A percentile compares a stretch with the other conserved stretches of the same genome.
These are phyloP conservation scores for Parastagonospora avenae DNA, from an alignment of 2,329 filamentous ascomycete species.

Conservation along the genomic window DNA sequence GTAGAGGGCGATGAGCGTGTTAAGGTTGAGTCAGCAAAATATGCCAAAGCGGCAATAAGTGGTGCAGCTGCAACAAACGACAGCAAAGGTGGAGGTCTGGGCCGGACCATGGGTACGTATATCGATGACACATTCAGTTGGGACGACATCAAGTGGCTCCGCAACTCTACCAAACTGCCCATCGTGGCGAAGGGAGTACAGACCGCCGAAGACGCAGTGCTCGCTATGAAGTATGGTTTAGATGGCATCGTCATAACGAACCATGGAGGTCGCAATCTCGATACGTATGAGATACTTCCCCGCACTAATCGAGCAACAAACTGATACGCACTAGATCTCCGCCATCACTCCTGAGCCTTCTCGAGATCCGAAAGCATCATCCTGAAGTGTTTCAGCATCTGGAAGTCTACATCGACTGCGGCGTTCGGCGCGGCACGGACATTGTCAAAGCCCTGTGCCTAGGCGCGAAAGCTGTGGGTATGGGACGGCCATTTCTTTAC, in stretches of 20 bases:
- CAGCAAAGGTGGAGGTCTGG: conserved; percentile 61
- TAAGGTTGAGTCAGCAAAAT: conserved; percentile 31
- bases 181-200: conserved; percentile 50
- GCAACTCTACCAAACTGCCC: conserved; percentile 36
- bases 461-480: conserved; percentile 65
- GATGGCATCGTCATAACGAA: conserved; percentile 56
- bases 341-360: conserved; percentile 60
- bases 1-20: conserved; percentile 29
- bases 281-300: conserved; percentile 24
- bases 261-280: conserved; percentile 57
- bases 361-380: conserved; percentile 67
- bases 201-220: conserved; percentile 45
- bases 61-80: conserved; percentile 58
- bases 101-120: conserved; percentile 62
- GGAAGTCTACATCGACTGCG: conserved; percentile 69
- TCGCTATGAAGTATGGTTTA: conserved; percentile 47
- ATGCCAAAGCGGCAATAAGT: conserved; percentile 49
- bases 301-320: neutral
- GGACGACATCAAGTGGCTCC: conserved; percentile 49
- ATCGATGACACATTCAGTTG: conserved; percentile 41
- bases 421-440: conserved; percentile 68
- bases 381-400: conserved; percentile 65
- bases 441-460: conserved; percentile 51
- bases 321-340: conserved; percentile 41
- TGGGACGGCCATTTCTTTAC: conserved; percentile 67